phyloP scores from a whole-genome alignment of 2,329 filamentous ascomycete genomes.

The Botryosphaeria agaves region DNA sequence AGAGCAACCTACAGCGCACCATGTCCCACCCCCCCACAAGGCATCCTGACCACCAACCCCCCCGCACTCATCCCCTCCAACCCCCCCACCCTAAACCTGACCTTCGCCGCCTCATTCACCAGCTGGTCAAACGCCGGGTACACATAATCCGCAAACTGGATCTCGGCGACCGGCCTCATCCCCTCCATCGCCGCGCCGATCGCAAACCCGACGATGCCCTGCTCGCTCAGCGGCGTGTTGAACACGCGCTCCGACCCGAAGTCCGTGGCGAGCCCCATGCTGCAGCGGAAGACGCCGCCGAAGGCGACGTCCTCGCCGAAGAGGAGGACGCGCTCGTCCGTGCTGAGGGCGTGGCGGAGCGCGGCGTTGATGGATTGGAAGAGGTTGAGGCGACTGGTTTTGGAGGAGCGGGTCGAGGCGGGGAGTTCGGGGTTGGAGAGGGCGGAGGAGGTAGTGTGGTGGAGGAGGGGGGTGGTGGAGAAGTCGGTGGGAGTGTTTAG shows the following conservation, averaged over 20 bases:
- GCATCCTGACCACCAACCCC: conserved; percentile 78
- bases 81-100: conserved; percentile 53
- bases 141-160: conserved; percentile 91
- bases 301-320: conserved; percentile 98
- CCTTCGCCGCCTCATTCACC: conserved; percentile 84
- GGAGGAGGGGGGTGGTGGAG: conserved; percentile 59
- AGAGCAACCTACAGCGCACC: conserved; percentile 51
- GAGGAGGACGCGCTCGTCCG: conserved; percentile 72
- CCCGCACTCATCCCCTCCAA: conserved; percentile 42
- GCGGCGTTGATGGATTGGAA: conserved; percentile 91
- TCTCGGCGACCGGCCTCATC: conserved; percentile 84
- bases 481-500: conserved; percentile 86
- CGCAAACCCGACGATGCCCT: conserved; percentile 86
- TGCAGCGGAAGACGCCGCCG: conserved; percentile 89
- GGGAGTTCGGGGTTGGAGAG: conserved; percentile 58
- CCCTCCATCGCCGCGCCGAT: conserved; percentile 82
- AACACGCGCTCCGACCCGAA: conserved; percentile 84
- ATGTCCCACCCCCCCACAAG: conserved; percentile 76
- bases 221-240: conserved; percentile 88
- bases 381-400: conserved; percentile 76
- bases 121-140: conserved; percentile 89
- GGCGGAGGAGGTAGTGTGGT: conserved; percentile 59
- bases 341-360: conserved; percentile 61
- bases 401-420: conserved; percentile 41
- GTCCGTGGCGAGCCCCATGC: conserved; percentile 74